Evolutionary conservation across 805 yeast species (phyloP).

Genomic region (Jamesozyma hellenica): DNA sequence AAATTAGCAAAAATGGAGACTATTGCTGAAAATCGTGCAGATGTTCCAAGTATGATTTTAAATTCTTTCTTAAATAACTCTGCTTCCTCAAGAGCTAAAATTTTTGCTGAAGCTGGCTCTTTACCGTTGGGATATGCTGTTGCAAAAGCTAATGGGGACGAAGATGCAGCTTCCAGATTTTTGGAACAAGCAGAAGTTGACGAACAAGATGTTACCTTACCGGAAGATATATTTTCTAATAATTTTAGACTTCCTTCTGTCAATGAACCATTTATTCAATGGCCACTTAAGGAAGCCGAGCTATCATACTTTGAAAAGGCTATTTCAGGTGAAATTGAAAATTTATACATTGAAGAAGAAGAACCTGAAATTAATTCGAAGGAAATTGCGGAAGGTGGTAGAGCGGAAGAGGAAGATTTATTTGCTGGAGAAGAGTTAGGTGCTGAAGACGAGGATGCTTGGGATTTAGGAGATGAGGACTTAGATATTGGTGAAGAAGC

Average conservation of each 20-base stretch:
- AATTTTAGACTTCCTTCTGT: constrained; percentile 38
- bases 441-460: constrained; percentile 59
- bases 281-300: constrained; percentile 75
- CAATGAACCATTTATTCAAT: constrained; percentile 38
- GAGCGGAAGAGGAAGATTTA: constrained; percentile 16
- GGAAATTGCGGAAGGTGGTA: constrained; percentile 21
- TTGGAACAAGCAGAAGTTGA: constrained; percentile 59
- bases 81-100: constrained; percentile 61
- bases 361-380: constrained; percentile 47
- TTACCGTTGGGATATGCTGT: constrained; percentile 85
- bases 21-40: constrained; percentile 84
- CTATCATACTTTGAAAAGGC: constrained; percentile 81
- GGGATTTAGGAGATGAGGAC: constrained; percentile 77
- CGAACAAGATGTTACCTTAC: constrained; percentile 54
- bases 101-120: constrained; percentile 69
- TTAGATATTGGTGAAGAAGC: constrained; percentile 60
- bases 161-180: constrained; percentile 62
- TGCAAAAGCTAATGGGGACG: constrained; percentile 78
- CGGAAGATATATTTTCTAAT: constrained; percentile 33
- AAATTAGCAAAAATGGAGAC: constrained; percentile 76
- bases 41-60: constrained; percentile 67
- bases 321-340: constrained; percentile 65
- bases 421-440: constrained; percentile 37
- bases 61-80: constrained; percentile 72
- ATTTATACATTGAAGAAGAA: constrained; percentile 40